Conservation (phyloP, 176 grass and related monocot genomes). For the Miscanthus lutarioriparius region DNA sequence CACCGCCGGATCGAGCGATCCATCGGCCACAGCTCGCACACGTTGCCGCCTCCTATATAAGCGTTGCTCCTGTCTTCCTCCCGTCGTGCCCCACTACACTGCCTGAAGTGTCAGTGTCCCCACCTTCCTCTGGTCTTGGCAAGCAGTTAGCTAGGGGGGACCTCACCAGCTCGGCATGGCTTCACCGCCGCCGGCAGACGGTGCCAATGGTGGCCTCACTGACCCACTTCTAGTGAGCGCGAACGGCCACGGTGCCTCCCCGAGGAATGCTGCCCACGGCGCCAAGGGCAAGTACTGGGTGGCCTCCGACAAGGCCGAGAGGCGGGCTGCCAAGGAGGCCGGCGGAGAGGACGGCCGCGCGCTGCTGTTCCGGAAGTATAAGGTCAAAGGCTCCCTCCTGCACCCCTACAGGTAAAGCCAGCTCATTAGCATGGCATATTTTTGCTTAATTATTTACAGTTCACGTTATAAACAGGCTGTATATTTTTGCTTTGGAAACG, state of each 20-base stretch:
- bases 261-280: background rate
- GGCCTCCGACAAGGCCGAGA: conserved; percentile 35
- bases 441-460: background rate
- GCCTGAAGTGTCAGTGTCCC: background rate
- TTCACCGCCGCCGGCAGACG: conserved; percentile 20
- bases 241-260: background rate
- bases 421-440: background rate
- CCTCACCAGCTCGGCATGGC: conserved; percentile 7
- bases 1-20: background rate
- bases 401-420: conserved; percentile 42
- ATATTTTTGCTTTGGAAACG: background rate
- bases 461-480: background rate
- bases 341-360: conserved; percentile 47
- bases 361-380: conserved; percentile 47
- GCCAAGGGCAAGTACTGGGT: conserved; percentile 44
- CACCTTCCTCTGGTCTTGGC: background rate
- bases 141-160: background rate
- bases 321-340: conserved; percentile 27
- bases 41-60: background rate
- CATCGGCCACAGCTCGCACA: background rate
- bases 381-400: conserved; percentile 44
- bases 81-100: background rate
- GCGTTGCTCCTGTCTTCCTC: too few relatives aligned
- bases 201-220: conserved; percentile 18
- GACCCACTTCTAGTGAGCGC: conserved; percentile 30